phyloP scores from a whole-genome alignment of 2,329 filamentous ascomycete genomes.

The Ilyonectria mors-panacis region DNA sequence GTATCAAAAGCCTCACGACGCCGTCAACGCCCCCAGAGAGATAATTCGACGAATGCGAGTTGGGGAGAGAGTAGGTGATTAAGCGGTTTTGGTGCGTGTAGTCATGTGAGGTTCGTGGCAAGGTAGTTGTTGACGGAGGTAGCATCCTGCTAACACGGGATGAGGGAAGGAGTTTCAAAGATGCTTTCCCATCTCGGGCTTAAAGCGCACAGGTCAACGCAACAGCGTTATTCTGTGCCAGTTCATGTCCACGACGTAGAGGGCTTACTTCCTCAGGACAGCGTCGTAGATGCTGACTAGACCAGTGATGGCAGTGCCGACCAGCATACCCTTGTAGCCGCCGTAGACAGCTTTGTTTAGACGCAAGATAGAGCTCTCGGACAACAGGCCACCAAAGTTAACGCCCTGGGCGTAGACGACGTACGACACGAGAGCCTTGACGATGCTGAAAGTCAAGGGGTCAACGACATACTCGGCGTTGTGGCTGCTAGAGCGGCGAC shows the following conservation, averaged over 20 bases:
- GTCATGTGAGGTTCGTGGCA: conserved; percentile 20
- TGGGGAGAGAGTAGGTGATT: conserved; percentile 13
- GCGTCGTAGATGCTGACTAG: conserved; percentile 84
- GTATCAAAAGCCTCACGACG: conserved; percentile 52
- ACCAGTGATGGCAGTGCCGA: conserved; percentile 77
- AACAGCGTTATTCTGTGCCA: conserved; percentile 1
- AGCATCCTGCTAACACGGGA: not conserved
- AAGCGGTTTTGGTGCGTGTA: conserved; percentile 12
- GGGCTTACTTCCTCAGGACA: conserved; percentile 75
- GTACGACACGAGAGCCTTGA: conserved; percentile 86
- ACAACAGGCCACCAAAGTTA: conserved; percentile 74
- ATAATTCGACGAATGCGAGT: conserved; percentile 34
- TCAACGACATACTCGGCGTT: conserved; percentile 76
- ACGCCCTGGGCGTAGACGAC: conserved; percentile 82
- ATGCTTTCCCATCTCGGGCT: conserved; percentile 1
- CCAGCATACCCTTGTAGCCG: conserved; percentile 78
- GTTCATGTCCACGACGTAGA: not conserved
- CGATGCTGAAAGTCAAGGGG: conserved; percentile 90
- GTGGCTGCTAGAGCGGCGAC: conserved; percentile 59
- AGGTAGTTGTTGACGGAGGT: conserved; percentile 8
- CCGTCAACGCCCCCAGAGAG: conserved; percentile 44
- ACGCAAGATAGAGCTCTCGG: conserved; percentile 70
- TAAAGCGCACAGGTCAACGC: not conserved
- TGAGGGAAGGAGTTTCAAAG: not conserved
- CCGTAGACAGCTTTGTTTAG: conserved; percentile 79